phyloP scores from a whole-genome alignment of 2,329 filamentous ascomycete species.

The Trichophyton equinum region DNA sequence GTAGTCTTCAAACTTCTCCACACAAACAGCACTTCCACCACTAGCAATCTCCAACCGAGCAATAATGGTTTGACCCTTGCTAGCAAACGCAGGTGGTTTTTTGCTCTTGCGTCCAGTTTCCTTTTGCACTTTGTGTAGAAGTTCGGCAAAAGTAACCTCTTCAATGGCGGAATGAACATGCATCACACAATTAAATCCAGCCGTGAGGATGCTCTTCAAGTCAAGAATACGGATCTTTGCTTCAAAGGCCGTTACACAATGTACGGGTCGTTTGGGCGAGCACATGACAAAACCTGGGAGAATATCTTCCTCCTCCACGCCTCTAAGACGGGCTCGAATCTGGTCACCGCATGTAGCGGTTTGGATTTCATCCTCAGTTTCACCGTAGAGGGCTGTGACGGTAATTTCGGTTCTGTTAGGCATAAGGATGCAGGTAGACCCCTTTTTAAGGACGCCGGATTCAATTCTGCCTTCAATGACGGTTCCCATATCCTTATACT shows the following conservation, averaged over 20 bases:
- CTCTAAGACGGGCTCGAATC: constrained; percentile 79
- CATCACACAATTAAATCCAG: constrained; percentile 94
- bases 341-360: constrained; percentile 86
- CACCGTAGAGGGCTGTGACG: constrained; percentile 77
- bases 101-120: constrained; percentile 90
- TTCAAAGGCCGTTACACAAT: constrained; percentile 81
- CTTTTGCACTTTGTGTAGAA: constrained; percentile 91
- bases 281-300: constrained; percentile 91
- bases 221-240: constrained; percentile 94
- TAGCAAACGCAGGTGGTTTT: constrained; percentile 81
- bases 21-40: constrained; percentile 73
- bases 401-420: constrained; percentile 75
- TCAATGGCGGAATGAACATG: constrained; percentile 97
- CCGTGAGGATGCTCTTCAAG: constrained; percentile 82
- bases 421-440: constrained; percentile 80
- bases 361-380: constrained; percentile 83
- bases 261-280: constrained; percentile 83
- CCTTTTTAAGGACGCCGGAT: constrained; percentile 86
- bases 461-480: constrained; percentile 98
- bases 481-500: constrained; percentile 95
- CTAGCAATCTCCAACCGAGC: constrained; percentile 79
- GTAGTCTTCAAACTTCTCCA: constrained; percentile 93
- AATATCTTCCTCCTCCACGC: constrained; percentile 95
- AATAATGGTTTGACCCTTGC: constrained; percentile 69
- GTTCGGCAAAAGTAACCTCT: constrained; percentile 79